Evolutionary conservation across 805 yeast genomes (phyloP).

Genomic region (Hanseniaspora mollemarum): DNA sequence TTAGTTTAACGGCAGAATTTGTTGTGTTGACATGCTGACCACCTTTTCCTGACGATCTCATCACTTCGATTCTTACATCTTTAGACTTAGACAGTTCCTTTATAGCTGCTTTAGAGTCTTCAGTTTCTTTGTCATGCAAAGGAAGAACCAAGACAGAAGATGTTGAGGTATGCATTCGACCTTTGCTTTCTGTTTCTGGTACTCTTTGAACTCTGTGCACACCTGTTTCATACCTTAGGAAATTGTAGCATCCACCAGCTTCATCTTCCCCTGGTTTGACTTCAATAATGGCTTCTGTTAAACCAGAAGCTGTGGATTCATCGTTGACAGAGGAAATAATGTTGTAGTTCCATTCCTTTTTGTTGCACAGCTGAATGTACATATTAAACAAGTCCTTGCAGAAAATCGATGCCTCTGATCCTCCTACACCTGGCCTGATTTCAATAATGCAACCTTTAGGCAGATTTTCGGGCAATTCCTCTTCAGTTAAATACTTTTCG

Average conservation of each 20-base stretch:
- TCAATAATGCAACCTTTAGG: conserved; percentile 66
- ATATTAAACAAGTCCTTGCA: conserved; percentile 67
- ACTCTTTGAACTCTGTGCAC: conserved; percentile 92
- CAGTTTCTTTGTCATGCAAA: conserved; percentile 39
- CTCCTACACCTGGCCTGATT: conserved; percentile 92
- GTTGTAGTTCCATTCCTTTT: conserved; percentile 54
- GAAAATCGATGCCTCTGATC: conserved; percentile 82
- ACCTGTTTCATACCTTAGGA: conserved; percentile 76
- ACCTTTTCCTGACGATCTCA: conserved; percentile 95
- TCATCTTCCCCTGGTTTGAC: conserved; percentile 38
- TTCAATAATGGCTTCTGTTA: conserved; percentile 62
- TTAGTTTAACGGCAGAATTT: conserved; percentile 88
- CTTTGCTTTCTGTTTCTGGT: conserved; percentile 88
- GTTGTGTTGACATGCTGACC: conserved; percentile 98
- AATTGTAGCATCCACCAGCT: conserved; percentile 65
- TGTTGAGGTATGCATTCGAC: conserved; percentile 89
- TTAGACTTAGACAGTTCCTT: conserved; percentile 41
- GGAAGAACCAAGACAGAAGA: conserved; percentile 93
- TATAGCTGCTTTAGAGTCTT: conserved; percentile 28
- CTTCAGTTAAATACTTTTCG: conserved; percentile 58
- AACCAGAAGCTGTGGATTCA: conserved; percentile 48
- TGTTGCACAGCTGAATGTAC: conserved; percentile 64
- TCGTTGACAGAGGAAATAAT: conserved; percentile 47
- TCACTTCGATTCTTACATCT: conserved; percentile 87
- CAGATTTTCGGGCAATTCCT: conserved; percentile 3